A percentile compares a stretch with the other conserved stretches of the same genome.
Conservation (phyloP, 1,284 basidiomycete species). For the Papiliotrema nemorosa region DNA sequence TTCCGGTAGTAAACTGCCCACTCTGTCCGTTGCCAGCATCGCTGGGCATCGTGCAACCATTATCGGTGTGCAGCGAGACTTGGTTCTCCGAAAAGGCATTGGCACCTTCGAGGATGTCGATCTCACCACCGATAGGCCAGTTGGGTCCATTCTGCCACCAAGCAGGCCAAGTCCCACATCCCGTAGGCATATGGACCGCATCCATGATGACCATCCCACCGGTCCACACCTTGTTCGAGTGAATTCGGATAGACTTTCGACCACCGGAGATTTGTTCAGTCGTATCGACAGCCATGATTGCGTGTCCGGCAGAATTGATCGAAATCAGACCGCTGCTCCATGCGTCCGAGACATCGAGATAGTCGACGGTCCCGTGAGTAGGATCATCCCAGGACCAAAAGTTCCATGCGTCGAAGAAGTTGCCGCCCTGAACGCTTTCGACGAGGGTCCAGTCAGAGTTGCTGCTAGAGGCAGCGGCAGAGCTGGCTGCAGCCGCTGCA, state of each 20-base stretch:
- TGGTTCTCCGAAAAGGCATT: conserved; percentile 49
- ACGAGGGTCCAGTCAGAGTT: conserved; percentile 5
- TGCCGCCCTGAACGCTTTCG: conserved; percentile 19
- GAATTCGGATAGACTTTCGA: conserved; percentile 72
- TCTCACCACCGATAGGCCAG: conserved; percentile 57
- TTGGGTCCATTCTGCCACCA: conserved; percentile 52
- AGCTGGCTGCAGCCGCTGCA: conserved; percentile 4
- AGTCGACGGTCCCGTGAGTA: conserved; percentile 64
- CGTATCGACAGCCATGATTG: conserved; percentile 78
- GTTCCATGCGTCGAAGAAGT: conserved; percentile 75
- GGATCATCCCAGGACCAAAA: conserved; percentile 72
- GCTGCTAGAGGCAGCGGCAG: conserved; percentile 6
- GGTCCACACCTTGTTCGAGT: conserved; percentile 55
- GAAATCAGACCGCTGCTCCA: conserved; percentile 49
- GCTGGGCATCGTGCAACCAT: conserved; percentile 55
- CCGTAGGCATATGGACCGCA: conserved; percentile 83
- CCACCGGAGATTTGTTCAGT: conserved; percentile 63
- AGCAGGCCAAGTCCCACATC: conserved; percentile 71
- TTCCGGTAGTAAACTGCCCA: conserved; percentile 56
- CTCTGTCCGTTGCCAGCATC: conserved; percentile 50
- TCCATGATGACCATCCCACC: conserved; percentile 73
- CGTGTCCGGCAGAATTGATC: conserved; percentile 66
- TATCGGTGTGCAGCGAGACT: conserved; percentile 49
- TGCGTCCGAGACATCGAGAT: conserved; percentile 20
- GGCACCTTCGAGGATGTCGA: conserved; percentile 56